Percentiles rank a stretch among this genome's conserved stretches.
These are phyloP conservation scores for Pyrus hybrid DNA, from an alignment of 331 rosid genomes.

Conservation along the genomic window DNA sequence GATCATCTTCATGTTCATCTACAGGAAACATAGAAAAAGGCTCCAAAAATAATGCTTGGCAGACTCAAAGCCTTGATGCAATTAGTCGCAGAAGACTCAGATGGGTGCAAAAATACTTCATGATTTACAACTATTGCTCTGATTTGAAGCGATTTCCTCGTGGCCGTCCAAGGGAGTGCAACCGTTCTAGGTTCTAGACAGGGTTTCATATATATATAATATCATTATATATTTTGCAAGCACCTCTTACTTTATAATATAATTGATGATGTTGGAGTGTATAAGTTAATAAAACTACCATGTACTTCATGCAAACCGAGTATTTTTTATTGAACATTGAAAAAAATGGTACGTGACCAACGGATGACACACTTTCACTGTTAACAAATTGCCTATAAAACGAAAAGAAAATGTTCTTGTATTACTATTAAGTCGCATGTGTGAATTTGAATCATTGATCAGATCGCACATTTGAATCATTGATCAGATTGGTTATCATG, in stretches of 20 bases:
- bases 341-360: too few species aligned
- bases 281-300: too few species aligned
- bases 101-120: constrained; percentile 24
- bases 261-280: neutral
- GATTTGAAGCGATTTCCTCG: constrained; percentile 22
- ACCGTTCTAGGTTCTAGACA: neutral
- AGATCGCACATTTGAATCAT: too few species aligned
- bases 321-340: too few species aligned
- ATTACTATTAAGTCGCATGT: too few species aligned
- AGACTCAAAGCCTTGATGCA: constrained; percentile 16
- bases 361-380: too few species aligned
- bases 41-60: neutral
- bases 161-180: constrained; percentile 23
- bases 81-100: constrained; percentile 11
- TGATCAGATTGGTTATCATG: too few species aligned
- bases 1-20: neutral
- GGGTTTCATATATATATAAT: neutral
- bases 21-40: neutral
- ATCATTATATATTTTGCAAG: too few species aligned
- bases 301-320: too few species aligned
- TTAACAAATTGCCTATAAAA: too few species aligned
- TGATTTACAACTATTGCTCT: constrained; percentile 27
- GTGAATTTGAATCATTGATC: too few species aligned
- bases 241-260: neutral
- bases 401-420: too few species aligned